Evolutionary conservation across 2,329 filamentous ascomycete species (phyloP).

Genomic region (Talaromyces pinophilus): DNA sequence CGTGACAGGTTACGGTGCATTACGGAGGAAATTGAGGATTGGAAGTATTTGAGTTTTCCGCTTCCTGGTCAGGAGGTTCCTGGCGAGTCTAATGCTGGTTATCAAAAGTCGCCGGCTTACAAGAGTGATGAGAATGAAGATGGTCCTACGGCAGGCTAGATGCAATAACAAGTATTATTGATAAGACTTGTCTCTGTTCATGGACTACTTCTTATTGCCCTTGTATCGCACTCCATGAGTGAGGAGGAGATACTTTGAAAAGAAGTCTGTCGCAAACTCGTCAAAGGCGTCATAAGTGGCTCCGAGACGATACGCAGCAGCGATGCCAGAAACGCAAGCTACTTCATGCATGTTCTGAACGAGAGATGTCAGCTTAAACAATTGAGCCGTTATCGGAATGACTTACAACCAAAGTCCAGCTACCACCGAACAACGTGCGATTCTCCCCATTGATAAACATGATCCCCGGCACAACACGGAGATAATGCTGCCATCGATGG

Average conservation of each 20-base stretch:
- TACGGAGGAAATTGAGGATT: constrained; percentile 92
- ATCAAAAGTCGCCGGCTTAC: constrained; percentile 10
- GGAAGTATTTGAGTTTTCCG: constrained; percentile 80
- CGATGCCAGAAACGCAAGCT: constrained; percentile 69
- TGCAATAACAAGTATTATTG: neutral
- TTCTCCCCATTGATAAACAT: constrained; percentile 70
- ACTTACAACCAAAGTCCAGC: constrained; percentile 68
- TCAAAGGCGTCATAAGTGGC: constrained; percentile 56
- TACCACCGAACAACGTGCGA: constrained; percentile 63
- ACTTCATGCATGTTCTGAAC: constrained; percentile 61
- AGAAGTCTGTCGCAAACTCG: constrained; percentile 35
- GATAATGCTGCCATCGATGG: constrained; percentile 62
- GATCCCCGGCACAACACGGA: constrained; percentile 67
- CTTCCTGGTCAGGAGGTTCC: constrained; percentile 34
- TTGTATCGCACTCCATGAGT: constrained; percentile 36
- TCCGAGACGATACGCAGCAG: constrained; percentile 68
- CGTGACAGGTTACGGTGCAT: constrained; percentile 84
- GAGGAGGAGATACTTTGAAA: constrained; percentile 37
- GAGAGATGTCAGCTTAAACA: constrained; percentile 11
- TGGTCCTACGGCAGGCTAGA: constrained; percentile 1
- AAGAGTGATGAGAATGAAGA: constrained; percentile 24
- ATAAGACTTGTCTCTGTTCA: neutral
- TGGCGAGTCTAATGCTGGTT: constrained; percentile 3
- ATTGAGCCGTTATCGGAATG: neutral
- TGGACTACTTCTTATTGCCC: constrained; percentile 9